Base-by-base conservation (phyloP, 441 rosid species). In the Melastoma candidum region DNA sequence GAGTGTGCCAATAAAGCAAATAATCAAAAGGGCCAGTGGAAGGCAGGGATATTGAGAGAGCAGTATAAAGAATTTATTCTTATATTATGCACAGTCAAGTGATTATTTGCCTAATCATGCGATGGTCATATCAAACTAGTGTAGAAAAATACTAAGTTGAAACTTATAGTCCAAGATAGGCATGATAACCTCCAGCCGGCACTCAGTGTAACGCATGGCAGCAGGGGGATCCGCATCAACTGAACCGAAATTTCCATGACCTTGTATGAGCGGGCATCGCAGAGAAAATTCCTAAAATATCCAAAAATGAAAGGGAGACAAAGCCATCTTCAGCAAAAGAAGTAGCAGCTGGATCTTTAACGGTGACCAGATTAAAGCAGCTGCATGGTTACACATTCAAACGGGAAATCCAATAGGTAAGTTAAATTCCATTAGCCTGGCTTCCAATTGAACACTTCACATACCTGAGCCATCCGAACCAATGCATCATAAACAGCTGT, bases 381-480 rank as follows among this genome's bases (percentile, higher is more conserved):
- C 22, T 17, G 22, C 22, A 17, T 17, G 0, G 22, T 17, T 17
- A 17, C 22, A 17, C 22, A 17, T 17, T 17, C 22, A 17, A 17
- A 17, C 22, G 22, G 22, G 22, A 17, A 17, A 17, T 17, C 22
- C 22, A 3, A 51, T 12, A 32, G 22, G 26, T 44, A 14, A 51
- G 6, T 2, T 51, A 17, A 36, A 22, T 51, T 4, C 0, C 0
- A 32, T 29, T 51, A 36, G 55, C 55, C 10, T 36, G 29, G 36
- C 7, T 29, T 29, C 36, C 36, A 46, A 56, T 41, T 45, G 22
- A 46, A 44, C 2, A 44, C 13, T 56, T 12, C 46, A 55, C 13
- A 45, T 76, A 92, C 98, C 98, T 92, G 98, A 24, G 98, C 98
- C 98, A 92, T 88, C 61, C 98, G 80, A 59, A 92, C 98, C 56